These are phyloP conservation scores for Penicillium lagena DNA, from an alignment of 495 filamentous ascomycete genomes.

Conservation along the genomic window DNA sequence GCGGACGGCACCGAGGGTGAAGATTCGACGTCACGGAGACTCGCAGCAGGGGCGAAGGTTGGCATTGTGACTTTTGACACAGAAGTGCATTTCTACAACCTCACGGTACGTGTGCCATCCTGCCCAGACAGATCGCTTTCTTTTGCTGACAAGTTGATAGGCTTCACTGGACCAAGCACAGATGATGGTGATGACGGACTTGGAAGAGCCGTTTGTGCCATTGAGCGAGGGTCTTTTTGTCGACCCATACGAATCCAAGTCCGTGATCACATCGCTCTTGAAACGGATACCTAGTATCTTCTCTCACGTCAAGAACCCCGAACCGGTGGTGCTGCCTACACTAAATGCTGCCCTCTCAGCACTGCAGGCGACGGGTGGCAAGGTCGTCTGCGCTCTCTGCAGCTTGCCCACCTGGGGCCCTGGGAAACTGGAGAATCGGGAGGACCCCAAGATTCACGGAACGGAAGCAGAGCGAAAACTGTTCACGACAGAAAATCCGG, in stretches of 20 bases:
- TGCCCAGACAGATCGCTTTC: background rate
- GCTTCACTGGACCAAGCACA: conserved; percentile 78
- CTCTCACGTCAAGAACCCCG: conserved; percentile 76
- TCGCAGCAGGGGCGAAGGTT: conserved; percentile 78
- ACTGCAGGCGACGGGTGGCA: conserved; percentile 80
- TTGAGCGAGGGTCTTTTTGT: conserved; percentile 90
- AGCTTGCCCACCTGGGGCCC: conserved; percentile 88
- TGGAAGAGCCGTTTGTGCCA: conserved; percentile 95
- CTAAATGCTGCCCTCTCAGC: conserved; percentile 76
- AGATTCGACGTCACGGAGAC: conserved; percentile 37
- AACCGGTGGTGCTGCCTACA: conserved; percentile 78
- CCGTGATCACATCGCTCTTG: conserved; percentile 67
- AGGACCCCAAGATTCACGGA: conserved; percentile 78
- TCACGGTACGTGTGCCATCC: conserved; percentile 52
- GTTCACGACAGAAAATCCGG: conserved; percentile 81
- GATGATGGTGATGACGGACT: conserved; percentile 97
- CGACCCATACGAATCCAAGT: conserved; percentile 89
- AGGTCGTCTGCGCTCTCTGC: conserved; percentile 80
- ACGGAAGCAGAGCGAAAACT: conserved; percentile 91
- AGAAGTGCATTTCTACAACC: conserved; percentile 96
- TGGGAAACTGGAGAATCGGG: conserved; percentile 71
- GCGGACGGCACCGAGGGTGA: conserved; percentile 52
- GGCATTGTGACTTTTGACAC: conserved; percentile 95
- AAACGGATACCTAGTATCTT: conserved; percentile 77
- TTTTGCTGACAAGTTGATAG: conserved; percentile 36